Evolutionary conservation across 768 basidiomycete genomes (phyloP).

Genomic region (Termitomyces sp.): DNA sequence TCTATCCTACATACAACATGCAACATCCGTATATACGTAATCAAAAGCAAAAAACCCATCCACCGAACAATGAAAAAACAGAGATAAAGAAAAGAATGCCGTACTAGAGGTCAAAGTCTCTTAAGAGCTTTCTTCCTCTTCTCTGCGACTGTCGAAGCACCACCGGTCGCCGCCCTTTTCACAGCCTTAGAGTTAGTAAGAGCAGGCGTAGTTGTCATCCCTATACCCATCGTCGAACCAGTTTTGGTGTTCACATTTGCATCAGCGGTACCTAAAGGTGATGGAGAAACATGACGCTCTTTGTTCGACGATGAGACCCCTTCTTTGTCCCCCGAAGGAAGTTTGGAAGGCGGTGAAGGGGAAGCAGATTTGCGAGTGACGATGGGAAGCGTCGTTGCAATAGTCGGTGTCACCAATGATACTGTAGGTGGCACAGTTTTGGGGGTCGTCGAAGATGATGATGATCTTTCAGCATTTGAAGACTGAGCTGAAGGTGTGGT

Average conservation of each 20-base stretch:
- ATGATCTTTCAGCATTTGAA: slow-evolving; percentile 23
- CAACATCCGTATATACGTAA: slow-evolving; percentile 3
- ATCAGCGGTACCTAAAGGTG: slow-evolving; percentile 67
- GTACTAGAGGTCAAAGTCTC: slow-evolving; percentile 43
- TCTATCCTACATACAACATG: slow-evolving; percentile 11
- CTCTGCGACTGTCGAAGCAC: slow-evolving; percentile 51
- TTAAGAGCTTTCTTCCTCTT: slow-evolving; percentile 90
- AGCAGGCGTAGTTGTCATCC: slow-evolving; percentile 23
- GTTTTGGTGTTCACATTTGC: slow-evolving; percentile 51
- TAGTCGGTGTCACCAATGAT: slow-evolving; percentile 15
- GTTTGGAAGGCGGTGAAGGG: slow-evolving; percentile 35
- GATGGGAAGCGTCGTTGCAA: slow-evolving; percentile 29
- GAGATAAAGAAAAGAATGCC: not conserved
- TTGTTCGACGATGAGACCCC: slow-evolving; percentile 29
- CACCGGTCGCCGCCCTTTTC: slow-evolving; percentile 60
- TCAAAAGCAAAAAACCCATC: slow-evolving; percentile 2
- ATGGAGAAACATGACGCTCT: slow-evolving; percentile 63
- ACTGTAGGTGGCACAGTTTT: slow-evolving; percentile 17
- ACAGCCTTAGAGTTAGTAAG: slow-evolving; percentile 52
- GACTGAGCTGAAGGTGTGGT: slow-evolving; percentile 32
- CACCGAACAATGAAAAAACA: not conserved
- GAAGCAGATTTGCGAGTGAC: slow-evolving; percentile 40
- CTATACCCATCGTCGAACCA: slow-evolving; percentile 25
- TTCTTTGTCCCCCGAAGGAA: slow-evolving; percentile 36
- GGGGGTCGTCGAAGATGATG: slow-evolving; percentile 19